A percentile compares a stretch with the other conserved stretches of the same genome.
Conservation (phyloP, 805 yeast genomes). For the Cyberlindnera japonica region DNA sequence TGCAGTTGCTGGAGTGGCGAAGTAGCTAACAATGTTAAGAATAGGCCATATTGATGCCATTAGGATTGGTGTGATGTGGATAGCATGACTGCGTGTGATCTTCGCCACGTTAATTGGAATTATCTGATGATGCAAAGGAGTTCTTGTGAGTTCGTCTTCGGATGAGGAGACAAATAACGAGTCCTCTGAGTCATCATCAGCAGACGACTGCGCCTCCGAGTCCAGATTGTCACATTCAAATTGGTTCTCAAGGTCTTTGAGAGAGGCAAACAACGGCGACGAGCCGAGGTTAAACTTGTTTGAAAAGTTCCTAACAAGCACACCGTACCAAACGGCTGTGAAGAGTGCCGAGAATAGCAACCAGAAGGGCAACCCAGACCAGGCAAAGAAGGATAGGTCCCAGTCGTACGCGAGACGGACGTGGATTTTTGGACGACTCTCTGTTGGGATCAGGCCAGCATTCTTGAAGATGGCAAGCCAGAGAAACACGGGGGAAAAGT, state of each 20-base stretch:
- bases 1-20: conserved; percentile 40
- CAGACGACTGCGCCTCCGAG: background rate
- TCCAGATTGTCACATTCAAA: conserved; percentile 3
- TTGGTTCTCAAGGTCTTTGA: conserved; percentile 9
- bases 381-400: conserved; percentile 39
- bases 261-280: conserved; percentile 13
- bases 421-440: conserved; percentile 50
- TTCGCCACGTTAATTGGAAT: conserved; percentile 12
- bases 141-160: conserved; percentile 11
- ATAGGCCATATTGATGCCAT: conserved; percentile 44
- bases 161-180: conserved; percentile 14
- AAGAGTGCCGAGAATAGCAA: conserved; percentile 13
- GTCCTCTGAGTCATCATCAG: conserved; percentile 3
- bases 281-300: conserved; percentile 31
- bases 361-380: conserved; percentile 19
- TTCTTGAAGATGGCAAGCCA: conserved; percentile 59
- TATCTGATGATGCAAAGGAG: too few relatives aligned
- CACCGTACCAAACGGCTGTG: conserved; percentile 14
- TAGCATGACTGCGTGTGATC: conserved; percentile 14
- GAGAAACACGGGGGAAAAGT: conserved; percentile 48
- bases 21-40: conserved; percentile 42
- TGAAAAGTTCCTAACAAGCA: conserved; percentile 26
- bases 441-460: conserved; percentile 54
- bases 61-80: conserved; percentile 32
- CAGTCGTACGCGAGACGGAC: conserved; percentile 42